Base-by-base conservation (phyloP, 179 eudicot species). In the Drosera spatulata region DNA sequence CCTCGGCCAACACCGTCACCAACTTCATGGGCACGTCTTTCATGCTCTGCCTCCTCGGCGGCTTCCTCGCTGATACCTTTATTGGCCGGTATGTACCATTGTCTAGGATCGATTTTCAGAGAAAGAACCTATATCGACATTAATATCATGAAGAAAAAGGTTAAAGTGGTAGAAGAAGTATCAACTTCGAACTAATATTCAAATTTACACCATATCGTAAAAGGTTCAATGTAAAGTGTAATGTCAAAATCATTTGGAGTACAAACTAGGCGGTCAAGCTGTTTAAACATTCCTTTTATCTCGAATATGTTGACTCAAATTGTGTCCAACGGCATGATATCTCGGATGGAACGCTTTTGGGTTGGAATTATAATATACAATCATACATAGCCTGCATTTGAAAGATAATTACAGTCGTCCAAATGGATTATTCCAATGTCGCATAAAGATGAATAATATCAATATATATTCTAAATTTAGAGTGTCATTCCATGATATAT, bases 1-100 rank as follows among this genome's bases (percentile, higher is more conserved):
- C 61, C 33, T 70, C 97, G 0, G 98, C 98, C 39, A 91, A 88
- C 68, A 74, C 79, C 0, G 96, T 88, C 55, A 91, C 98, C 40
- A 91, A 91, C 62, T 91, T 91, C 78, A 68, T 91, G 2, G 98
- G 98, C 37, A 91, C 96, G 8, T 91, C 96, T 39, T 91, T 83
- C 77, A 82, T 91, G 88, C 82, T 91, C 39, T 80, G 83, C 12
- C 42, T 53, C 53, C 33, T 63, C 55, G 58, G 58, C 44, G 66
- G 58, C 50, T 62, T 52, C 49, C 14, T 41, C 41, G 66, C 46
- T 22, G 46, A 62, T 15, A 33, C 58, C 6, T 53, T 62, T 13
- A 43, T 62, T 41, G 48, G 49, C 7, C 10, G 58, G 58, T 62
- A 41, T 0, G 6, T 7, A 2, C 10, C 39, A 13, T 3, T 2